Conservation (phyloP, 306 rosid genomes). For the Castanea mollissima region DNA sequence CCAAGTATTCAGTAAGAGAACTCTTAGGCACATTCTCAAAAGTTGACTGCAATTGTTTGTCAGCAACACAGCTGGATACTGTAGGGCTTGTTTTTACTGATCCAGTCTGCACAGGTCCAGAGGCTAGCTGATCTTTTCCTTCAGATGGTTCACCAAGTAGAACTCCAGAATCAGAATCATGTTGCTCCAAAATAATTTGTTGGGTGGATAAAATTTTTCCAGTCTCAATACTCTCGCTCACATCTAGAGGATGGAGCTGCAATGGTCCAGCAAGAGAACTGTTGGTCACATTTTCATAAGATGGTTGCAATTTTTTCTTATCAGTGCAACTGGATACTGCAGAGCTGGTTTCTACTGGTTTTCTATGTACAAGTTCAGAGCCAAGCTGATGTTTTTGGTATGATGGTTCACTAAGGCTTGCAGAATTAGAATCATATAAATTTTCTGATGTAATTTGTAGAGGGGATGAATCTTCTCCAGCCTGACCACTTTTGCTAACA, state of each 20-base stretch:
- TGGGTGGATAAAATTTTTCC: neutral
- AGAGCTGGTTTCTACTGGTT: slow-evolving; percentile 21
- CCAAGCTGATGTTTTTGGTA: slow-evolving; percentile 17
- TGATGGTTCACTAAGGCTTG: slow-evolving; percentile 10
- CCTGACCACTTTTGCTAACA: slow-evolving; percentile 25
- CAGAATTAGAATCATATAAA: slow-evolving; percentile 4
- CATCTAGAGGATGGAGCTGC: neutral
- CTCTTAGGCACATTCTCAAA: neutral
- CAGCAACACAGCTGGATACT: neutral
- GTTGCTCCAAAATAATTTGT: neutral
- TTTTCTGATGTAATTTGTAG: slow-evolving; percentile 12
- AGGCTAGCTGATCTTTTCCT: neutral
- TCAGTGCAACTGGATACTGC: slow-evolving; percentile 2
- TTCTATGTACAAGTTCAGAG: slow-evolving; percentile 10
- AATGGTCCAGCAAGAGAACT: neutral
- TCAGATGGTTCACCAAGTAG: neutral
- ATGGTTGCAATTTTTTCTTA: neutral
- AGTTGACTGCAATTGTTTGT: neutral
- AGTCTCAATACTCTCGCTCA: neutral
- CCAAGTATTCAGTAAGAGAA: neutral
- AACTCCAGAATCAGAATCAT: neutral
- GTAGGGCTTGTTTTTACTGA: neutral
- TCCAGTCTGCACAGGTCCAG: neutral
- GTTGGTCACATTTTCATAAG: neutral
- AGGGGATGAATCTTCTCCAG: slow-evolving; percentile 25